Percentiles rank a stretch among this genome's conserved stretches.
These are phyloP conservation scores for Alternaria postmessia DNA, from an alignment of 2,329 filamentous ascomycete species.

Conservation along the genomic window DNA sequence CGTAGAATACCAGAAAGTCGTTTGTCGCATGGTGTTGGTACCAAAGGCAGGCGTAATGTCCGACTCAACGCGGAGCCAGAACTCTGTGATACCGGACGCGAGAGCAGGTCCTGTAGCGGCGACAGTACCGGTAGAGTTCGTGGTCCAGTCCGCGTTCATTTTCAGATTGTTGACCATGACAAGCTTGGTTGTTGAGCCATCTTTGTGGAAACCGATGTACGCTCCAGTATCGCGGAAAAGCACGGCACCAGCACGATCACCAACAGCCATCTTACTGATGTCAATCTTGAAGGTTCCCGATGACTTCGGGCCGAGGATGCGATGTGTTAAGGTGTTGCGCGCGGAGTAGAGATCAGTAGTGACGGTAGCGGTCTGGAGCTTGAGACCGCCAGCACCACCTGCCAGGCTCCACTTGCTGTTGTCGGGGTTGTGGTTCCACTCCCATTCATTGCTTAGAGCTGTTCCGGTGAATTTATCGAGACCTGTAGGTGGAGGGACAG, in stretches of 20 bases:
- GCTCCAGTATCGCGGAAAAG: conserved; percentile 63
- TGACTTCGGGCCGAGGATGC: conserved; percentile 53
- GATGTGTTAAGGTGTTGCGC: conserved; percentile 54
- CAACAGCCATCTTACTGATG: conserved; percentile 58
- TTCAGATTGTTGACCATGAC: conserved; percentile 52
- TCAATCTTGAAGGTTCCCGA: conserved; percentile 61
- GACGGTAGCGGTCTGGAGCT: conserved; percentile 60
- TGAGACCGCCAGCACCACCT: conserved; percentile 52
- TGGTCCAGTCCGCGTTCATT: conserved; percentile 49
- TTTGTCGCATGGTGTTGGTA: conserved; percentile 27
- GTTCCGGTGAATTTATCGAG: conserved; percentile 58
- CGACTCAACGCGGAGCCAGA: conserved; percentile 46
- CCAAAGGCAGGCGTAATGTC: conserved; percentile 50
- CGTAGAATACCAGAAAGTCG: conserved; percentile 49
- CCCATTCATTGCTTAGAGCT: conserved; percentile 59
- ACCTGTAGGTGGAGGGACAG: conserved; percentile 46
- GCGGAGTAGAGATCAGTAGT: conserved; percentile 60
- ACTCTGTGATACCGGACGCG: conserved; percentile 25
- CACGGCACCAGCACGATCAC: conserved; percentile 62
- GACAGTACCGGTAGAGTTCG: conserved; percentile 41
- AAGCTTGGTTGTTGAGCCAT: conserved; percentile 46
- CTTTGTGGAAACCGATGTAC: conserved; percentile 61
- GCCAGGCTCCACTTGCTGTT: conserved; percentile 55
- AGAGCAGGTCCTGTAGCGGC: conserved; percentile 34
- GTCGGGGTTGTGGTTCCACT: conserved; percentile 71